These are phyloP conservation scores for Hericium erinaceus DNA, from an alignment of 768 basidiomycete genomes.

Conservation along the genomic window DNA sequence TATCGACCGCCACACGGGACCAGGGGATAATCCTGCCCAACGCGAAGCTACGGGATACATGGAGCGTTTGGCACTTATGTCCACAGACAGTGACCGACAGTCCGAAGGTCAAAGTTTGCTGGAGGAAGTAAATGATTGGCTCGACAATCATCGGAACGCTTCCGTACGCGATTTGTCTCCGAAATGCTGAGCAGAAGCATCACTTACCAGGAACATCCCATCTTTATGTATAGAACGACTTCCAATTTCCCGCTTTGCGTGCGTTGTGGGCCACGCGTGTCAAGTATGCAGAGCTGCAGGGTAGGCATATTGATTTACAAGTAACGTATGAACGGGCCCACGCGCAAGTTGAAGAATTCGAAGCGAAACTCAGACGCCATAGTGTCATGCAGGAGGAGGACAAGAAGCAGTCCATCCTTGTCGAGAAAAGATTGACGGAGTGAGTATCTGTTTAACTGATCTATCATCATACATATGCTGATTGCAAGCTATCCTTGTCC, in stretches of 20 bases:
- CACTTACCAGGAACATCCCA: not conserved
- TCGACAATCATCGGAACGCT: constrained; percentile 16
- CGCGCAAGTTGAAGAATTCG: not conserved
- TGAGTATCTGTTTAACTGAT: not conserved
- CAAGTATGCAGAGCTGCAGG: not conserved
- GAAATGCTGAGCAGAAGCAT: not conserved
- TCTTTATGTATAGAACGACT: not conserved
- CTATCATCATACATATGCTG: too few species aligned
- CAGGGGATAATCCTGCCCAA: constrained; percentile 2
- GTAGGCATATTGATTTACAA: not conserved
- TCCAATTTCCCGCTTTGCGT: not conserved
- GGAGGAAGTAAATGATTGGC: constrained; percentile 43
- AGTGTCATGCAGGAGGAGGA: not conserved
- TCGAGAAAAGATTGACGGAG: not conserved
- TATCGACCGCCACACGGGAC: constrained; percentile 30
- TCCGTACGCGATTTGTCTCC: too few species aligned
- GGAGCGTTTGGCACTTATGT: constrained; percentile 26
- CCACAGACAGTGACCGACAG: constrained; percentile 23
- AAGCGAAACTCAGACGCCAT: too few species aligned
- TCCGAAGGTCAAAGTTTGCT: constrained; percentile 30
- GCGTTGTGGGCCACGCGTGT: not conserved
- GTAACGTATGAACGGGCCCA: not conserved
- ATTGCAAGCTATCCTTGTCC: too few species aligned
- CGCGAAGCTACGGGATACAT: constrained; percentile 19
- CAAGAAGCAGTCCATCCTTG: not conserved